Base-by-base conservation (phyloP, 352 stramenopile genomes). In the Globisporangium spiculum region DNA sequence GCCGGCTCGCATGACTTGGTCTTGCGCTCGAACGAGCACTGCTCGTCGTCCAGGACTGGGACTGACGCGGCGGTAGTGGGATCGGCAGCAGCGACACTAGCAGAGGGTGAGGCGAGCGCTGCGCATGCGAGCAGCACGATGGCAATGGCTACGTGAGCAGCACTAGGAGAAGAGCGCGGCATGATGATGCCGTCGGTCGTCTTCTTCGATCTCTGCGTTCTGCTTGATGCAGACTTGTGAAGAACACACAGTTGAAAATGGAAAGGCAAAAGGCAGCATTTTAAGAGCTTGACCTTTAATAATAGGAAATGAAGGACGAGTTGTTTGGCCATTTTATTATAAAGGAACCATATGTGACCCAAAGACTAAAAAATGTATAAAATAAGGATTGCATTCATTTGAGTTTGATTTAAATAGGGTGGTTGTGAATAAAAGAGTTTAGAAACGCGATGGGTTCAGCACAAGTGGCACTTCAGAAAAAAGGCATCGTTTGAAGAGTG, bases 1-100 rank as follows among this genome's bases (percentile, higher is more conserved):
- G 65, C 24, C 1, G 77, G 75, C n/a, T 74, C 30, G 44, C 77
- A 84, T 59, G 24, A 71, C 26, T 60, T 60, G 16, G 26, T 38
- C 54, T 60, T 60, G 54, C 54, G 26, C 54, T 38, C 54, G 26
- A 60, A 60, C 16, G 54, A n/a, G 54, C 54, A 60, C 27, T 60
- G 54, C 27, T 60, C 54, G 26, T 60, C 54, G 54, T 60, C 54
- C 14, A 60, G 27, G 26, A 60, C 20, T 3, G 54, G 27, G 26
- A 58, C 9, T 30, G 46, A 7, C 1, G 46, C 22, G 50, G 12
- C 22, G 52, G n/a, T 20, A 6, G 52, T 20, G 22, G n/a, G 14
- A 59, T 4, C 8, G 22, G n/a, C 16, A 38, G 12, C 8, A 22
- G 26, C 18, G 14, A 14, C 12, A 36, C 24, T 14, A 4, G 24